Evolutionary conservation across 345 rosid species (phyloP), one percentile per base, ranked within the genome.

Genomic region (Syzygium aromaticum): DNA sequence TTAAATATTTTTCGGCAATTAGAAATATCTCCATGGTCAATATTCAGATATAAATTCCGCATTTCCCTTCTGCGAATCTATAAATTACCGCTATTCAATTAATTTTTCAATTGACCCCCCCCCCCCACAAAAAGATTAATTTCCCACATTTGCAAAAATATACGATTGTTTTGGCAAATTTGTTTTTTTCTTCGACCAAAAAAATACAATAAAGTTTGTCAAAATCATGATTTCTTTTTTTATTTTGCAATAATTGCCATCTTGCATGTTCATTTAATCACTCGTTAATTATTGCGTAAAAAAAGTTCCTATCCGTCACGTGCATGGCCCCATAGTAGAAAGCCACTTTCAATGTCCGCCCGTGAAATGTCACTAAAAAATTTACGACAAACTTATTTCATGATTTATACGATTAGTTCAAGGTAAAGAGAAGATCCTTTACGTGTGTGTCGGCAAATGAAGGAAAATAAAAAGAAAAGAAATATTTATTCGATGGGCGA

Each of bases 401-500:
- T 19, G 77, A 15, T 6, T 63, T 63, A 14, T 43, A 43, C 46
- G 46, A 43, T 43, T 43, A 43, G 46, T 43, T 43, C 46, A 6
- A 43, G 46, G 46, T 43, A 43, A 52, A 52, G 14, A 59, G 16
- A 59, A 59, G 4, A 23, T 23, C n/a, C 22, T 22, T 22, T 22
- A 22, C 11, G 5, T 22, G n/a, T 22, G 5, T 22, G n/a, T 56
- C 5, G 12, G 12, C n/a, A 56, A 57, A 43, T 3, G 6, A 40
- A 0, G 46, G 46, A 43, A 43, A 43, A 43, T 43, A 43, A 43
- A 10, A 57, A 11, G 22, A 0, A 11, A 57, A 10, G 11, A 25
- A 11, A 25, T 11, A 57, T 25, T 5, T 57, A 4, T 57, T 9
- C 2, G 2, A 57, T 57, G 0, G 0, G 28, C 14, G 0, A 25